Evolutionary conservation across 2,329 filamentous ascomycete genomes (phyloP).

Genomic region (Aspergillus aculeatinus): DNA sequence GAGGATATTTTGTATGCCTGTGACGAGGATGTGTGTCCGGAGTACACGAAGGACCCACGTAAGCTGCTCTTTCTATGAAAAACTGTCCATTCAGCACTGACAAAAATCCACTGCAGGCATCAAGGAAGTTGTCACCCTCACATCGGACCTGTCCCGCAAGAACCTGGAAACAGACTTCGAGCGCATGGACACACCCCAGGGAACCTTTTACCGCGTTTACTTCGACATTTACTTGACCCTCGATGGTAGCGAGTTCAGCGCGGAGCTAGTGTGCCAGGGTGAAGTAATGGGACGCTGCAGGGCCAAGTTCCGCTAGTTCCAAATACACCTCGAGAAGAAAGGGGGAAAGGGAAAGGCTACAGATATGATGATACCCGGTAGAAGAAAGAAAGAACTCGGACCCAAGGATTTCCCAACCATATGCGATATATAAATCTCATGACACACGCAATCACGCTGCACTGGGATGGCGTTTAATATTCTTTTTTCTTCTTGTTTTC

Average conservation of each 20-base stretch:
- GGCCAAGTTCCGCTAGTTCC: constrained; percentile 70
- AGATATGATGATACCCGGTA: constrained; percentile 4
- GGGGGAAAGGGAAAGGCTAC: constrained; percentile 2
- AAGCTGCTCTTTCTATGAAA: constrained; percentile 51
- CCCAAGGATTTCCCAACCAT: neutral
- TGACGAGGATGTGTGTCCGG: constrained; percentile 95
- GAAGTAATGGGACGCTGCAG: constrained; percentile 98
- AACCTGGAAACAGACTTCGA: constrained; percentile 99
- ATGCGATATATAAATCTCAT: constrained; percentile 2
- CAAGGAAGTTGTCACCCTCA: constrained; percentile 97
- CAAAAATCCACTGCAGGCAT: constrained; percentile 63
- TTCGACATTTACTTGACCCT: constrained; percentile 81
- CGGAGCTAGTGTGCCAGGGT: constrained; percentile 97
- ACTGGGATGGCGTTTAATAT: constrained; percentile 18
- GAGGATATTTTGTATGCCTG: constrained; percentile 97
- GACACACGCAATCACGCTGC: constrained; percentile 12
- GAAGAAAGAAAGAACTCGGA: neutral
- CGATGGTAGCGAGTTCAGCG: constrained; percentile 96
- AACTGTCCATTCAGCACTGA: neutral
- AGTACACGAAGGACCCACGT: constrained; percentile 99
- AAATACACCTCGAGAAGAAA: neutral
- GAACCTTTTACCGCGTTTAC: constrained; percentile 82
- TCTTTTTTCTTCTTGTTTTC: constrained; percentile 2
- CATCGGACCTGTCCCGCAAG: constrained; percentile 93
- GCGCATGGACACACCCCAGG: constrained; percentile 97